A percentile compares a stretch with the other conserved stretches of the same genome.
Conservation (phyloP, 2,329 filamentous ascomycete species). For the Scytalidium sp. region DNA sequence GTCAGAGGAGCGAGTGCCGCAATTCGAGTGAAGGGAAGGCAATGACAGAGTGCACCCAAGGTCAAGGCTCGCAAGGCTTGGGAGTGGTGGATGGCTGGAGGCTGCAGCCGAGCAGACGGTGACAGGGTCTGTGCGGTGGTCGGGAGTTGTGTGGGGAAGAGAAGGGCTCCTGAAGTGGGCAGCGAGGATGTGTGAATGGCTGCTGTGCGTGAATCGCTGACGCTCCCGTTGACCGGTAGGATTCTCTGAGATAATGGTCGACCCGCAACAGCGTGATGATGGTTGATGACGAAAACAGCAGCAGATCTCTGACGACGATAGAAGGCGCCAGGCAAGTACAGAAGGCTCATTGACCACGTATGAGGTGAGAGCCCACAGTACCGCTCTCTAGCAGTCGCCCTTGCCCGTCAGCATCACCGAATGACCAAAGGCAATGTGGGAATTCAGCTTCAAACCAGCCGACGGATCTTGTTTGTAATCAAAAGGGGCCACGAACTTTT, state of each 20-base stretch:
- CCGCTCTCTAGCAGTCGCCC: neutral
- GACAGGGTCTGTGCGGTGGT: slow-evolving; percentile 14
- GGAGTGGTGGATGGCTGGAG: neutral
- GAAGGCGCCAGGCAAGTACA: neutral
- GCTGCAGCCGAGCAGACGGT: slow-evolving; percentile 1
- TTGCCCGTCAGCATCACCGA: neutral
- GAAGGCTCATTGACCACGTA: neutral
- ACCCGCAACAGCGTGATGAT: too few relatives aligned
- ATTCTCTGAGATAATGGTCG: too few relatives aligned
- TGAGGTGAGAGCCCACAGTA: neutral
- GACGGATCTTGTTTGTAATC: neutral
- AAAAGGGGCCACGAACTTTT: neutral
- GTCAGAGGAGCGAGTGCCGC: neutral
- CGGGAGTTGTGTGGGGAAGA: slow-evolving; percentile 10
- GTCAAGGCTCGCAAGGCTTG: neutral
- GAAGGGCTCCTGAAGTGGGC: slow-evolving; percentile 1
- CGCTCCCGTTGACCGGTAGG: neutral
- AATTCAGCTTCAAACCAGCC: neutral
- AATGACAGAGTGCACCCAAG: neutral
- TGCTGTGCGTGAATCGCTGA: neutral
- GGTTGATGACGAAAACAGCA: neutral
- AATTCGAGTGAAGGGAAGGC: neutral
- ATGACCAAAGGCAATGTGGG: neutral
- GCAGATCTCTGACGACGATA: neutral
- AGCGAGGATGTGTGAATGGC: slow-evolving; percentile 1